These are phyloP conservation scores for Microbotryum lychnidis-dioicae DNA, from an alignment of 1,284 basidiomycete species.

Conservation along the genomic window DNA sequence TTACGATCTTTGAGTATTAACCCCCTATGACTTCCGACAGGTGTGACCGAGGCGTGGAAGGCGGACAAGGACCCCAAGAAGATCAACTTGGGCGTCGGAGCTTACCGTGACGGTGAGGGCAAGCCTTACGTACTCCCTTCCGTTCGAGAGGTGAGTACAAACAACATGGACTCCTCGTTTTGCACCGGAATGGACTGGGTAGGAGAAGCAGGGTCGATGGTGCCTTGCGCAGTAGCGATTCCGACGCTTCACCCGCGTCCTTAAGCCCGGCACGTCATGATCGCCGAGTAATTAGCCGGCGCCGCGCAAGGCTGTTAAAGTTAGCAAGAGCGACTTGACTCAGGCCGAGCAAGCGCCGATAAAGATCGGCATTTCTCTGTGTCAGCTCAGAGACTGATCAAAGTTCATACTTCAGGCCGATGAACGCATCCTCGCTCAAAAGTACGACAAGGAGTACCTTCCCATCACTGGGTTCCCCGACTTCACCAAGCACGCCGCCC, in stretches of 20 bases:
- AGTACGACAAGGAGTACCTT: slow-evolving; percentile 94
- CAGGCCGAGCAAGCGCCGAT: too few species aligned
- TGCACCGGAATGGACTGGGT: not conserved
- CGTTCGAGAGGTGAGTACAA: slow-evolving; percentile 63
- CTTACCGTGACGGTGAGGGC: slow-evolving; percentile 86
- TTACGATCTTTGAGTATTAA: slow-evolving; percentile 1
- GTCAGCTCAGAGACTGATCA: too few species aligned
- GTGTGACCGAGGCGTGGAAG: slow-evolving; percentile 91
- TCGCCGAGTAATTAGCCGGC: too few species aligned
- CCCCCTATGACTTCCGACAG: slow-evolving; percentile 39
- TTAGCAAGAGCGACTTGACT: too few species aligned
- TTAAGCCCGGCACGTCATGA: too few species aligned
- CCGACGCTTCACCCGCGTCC: not conserved
- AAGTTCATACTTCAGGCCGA: slow-evolving; percentile 56
- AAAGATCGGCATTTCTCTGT: too few species aligned
- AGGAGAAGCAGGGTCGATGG: too few species aligned
- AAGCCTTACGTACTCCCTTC: slow-evolving; percentile 90
- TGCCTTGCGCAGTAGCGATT: not conserved
- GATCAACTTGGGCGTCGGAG: slow-evolving; percentile 80
- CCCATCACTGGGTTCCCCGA: slow-evolving; percentile 85
- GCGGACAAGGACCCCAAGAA: slow-evolving; percentile 82
- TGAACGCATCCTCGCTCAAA: slow-evolving; percentile 56
- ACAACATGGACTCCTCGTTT: not conserved
- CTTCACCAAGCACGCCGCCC: slow-evolving; percentile 82
- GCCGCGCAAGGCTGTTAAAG: too few species aligned